Base-by-base conservation (phyloP, 768 basidiomycete genomes). In the Leccinellum rugosiceps region DNA sequence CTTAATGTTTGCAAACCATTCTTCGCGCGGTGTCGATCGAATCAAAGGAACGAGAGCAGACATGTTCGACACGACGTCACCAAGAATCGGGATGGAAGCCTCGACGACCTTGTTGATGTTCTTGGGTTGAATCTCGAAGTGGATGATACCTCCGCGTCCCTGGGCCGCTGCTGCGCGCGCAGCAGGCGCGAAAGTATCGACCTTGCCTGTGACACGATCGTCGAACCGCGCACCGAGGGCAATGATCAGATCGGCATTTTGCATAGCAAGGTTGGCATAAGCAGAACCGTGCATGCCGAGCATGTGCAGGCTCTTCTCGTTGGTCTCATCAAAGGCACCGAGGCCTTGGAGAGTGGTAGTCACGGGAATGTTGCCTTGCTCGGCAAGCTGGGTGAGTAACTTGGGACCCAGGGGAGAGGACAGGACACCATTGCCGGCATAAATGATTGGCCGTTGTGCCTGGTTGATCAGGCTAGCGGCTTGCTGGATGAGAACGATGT, bases 101-200 rank as follows among this genome's bases (percentile, higher is more conserved):
- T 99, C 86, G 53, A 98, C 85, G 59, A 99, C 94, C 75, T 99
- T 99, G 83, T 99, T 99, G 74, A 99, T 82, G 75, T 99, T 99
- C 82, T 99, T 98, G 47, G 97, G 93, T 77, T 86, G 85, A 63
- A 98, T 95, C 78, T 99, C 97, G 68, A 99, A 98, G 77, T 99
- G 97, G 69, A 99, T 97, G 77, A 99, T 95, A 32, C 97, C 97
- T 11, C 97, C 97, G 1, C 85, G 83, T 46, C 95, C 92, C 63
- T 87, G 81, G 0, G 81, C 76, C 2, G 95, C 94, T 6, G 97
- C 97, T 6, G 87, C 87, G 49, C 80, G 80, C 1, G 97, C 96
- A 13, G 86, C 90, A 28, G 97, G 97, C 0, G 95, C 97, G 65
- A 98, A 99, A 1, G 83, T 78, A 65, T 86, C 85, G 57, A 98